These are phyloP conservation scores for Sphaceloma murrayae DNA, from an alignment of 2,329 filamentous ascomycete genomes.

Conservation along the genomic window DNA sequence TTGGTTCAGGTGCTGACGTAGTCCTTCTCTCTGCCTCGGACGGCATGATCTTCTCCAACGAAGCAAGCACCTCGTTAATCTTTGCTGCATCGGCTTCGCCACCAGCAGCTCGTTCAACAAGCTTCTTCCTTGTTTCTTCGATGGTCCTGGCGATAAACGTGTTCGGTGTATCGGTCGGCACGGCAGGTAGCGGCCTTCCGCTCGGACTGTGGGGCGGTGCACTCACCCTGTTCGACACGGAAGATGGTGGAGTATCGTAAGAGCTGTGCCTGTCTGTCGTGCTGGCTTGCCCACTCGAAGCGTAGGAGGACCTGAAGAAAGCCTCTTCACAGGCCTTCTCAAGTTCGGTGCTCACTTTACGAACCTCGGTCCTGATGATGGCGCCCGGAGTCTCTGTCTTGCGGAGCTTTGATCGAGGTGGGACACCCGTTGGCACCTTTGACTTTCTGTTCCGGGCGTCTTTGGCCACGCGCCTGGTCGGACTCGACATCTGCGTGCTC, in stretches of 20 bases:
- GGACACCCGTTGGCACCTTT: conserved; percentile 23
- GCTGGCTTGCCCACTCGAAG: conserved; percentile 38
- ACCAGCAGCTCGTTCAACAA: conserved; percentile 44
- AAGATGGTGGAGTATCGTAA: conserved; percentile 45
- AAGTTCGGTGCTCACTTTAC: conserved; percentile 74
- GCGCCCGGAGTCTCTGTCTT: conserved; percentile 39
- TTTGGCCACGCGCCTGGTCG: conserved; percentile 25
- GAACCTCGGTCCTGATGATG: conserved; percentile 64
- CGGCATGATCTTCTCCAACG: conserved; percentile 31
- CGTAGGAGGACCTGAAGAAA: conserved; percentile 61
- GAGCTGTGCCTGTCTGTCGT: conserved; percentile 32
- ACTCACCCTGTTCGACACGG: conserved; percentile 30
- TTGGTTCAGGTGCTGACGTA: conserved; percentile 38
- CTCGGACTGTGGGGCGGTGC: conserved; percentile 14
- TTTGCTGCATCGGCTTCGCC: conserved; percentile 41
- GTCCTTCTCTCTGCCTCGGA: conserved; percentile 30
- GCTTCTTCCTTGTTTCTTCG: conserved; percentile 48
- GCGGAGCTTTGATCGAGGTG: conserved; percentile 28
- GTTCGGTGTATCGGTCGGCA: conserved; percentile 40
- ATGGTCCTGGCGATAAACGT: conserved; percentile 47
- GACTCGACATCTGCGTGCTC: conserved; percentile 23
- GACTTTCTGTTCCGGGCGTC: conserved; percentile 30
- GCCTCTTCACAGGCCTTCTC: conserved; percentile 87
- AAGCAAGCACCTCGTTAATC: conserved; percentile 49
- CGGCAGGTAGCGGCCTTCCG: conserved; percentile 34